A percentile compares a stretch with the other conserved stretches of the same genome.
Evolutionary conservation across 352 stramenopile species (phyloP).

Genomic region (Phytophthora vignae): DNA sequence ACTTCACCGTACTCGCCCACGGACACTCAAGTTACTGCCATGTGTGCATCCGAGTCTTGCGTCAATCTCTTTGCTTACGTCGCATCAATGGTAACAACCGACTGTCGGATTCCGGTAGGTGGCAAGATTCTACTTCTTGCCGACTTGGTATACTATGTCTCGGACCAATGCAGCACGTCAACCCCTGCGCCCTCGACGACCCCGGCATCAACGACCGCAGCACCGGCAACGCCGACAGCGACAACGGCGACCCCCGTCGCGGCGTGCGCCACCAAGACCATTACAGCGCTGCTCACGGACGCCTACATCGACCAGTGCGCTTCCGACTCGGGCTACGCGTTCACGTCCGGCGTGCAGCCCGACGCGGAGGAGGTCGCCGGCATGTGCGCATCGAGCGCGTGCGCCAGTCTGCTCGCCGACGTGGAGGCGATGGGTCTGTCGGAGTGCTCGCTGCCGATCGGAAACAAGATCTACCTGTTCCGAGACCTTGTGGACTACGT

Average conservation of each 20-base stretch:
- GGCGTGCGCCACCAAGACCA: slow-evolving; percentile 14
- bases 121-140: slow-evolving; percentile 34
- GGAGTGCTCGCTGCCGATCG: slow-evolving; percentile 35
- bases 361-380: slow-evolving; percentile 18
- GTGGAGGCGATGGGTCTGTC: slow-evolving; percentile 29
- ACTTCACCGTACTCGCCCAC: slow-evolving; percentile 25
- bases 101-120: slow-evolving; percentile 33
- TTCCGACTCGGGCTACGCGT: slow-evolving; percentile 30
- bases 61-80: slow-evolving; percentile 27
- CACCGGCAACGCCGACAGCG: slow-evolving; percentile 17
- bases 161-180: slow-evolving; percentile 9
- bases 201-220: slow-evolving; percentile 1
- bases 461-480: slow-evolving; percentile 39
- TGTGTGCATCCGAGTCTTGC: slow-evolving; percentile 39
- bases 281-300: slow-evolving; percentile 25
- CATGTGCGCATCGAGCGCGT: slow-evolving; percentile 35
- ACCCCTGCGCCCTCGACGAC: background rate
- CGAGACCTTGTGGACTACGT: slow-evolving; percentile 32
- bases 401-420: slow-evolving; percentile 23
- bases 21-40: slow-evolving; percentile 15
- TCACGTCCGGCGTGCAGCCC: slow-evolving; percentile 30
- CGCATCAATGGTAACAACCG: slow-evolving; percentile 12
- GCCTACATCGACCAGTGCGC: slow-evolving; percentile 31
- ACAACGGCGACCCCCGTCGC: slow-evolving; percentile 23
- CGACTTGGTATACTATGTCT: slow-evolving; percentile 35